Evolutionary conservation across 768 basidiomycete genomes (phyloP), one percentile per base, ranked within the genome.

Genomic region (Postia placenta): DNA sequence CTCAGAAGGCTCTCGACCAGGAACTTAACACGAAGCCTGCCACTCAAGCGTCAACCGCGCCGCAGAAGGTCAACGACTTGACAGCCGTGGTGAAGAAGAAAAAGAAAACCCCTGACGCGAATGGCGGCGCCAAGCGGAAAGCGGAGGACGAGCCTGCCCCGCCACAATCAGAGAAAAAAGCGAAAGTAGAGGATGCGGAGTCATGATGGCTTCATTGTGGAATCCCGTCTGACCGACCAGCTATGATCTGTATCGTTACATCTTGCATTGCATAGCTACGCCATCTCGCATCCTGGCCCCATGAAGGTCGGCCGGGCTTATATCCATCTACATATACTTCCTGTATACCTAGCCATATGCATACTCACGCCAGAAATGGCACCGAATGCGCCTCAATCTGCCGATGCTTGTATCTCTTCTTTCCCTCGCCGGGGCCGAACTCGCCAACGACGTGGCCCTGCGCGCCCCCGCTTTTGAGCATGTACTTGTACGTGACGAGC

Each of bases 401-500:
- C 38, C 63, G 64, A 64, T 92, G 89, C 63, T 81, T 88, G 62
- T 81, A 97, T 57, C 68, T 70, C 65, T 80, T 88, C 69, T 85
- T 85, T 0, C 78, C 80, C 39, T 71, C 69, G 2, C 81, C 88
- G 1, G 65, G 64, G 14, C 88, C 92, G 65, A 92, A 94, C 60
- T 96, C 94, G 4, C 80, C 79, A 6, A 85, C 91, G n/a, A 88
- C 68, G 60, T 96, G 93, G 9, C 94, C 96, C 43, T 67, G 72
- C 39, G 72, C 73, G 42, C 71, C 83, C 57, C 72, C 80, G 67
- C 92, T 93, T 67, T 78, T 73, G 69, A 98, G 68, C 73, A 92
- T 81, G 67, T 97, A 99, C 70, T 98, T 98, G 75, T 99, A 98
- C 50, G 85, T 96, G 35, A 93, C 87, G 55, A 96, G 72, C 1